A percentile compares a stretch with the other conserved stretches of the same genome.
Conservation (phyloP, 352 stramenopile species). For the Phytophthora kernoviae region DNA sequence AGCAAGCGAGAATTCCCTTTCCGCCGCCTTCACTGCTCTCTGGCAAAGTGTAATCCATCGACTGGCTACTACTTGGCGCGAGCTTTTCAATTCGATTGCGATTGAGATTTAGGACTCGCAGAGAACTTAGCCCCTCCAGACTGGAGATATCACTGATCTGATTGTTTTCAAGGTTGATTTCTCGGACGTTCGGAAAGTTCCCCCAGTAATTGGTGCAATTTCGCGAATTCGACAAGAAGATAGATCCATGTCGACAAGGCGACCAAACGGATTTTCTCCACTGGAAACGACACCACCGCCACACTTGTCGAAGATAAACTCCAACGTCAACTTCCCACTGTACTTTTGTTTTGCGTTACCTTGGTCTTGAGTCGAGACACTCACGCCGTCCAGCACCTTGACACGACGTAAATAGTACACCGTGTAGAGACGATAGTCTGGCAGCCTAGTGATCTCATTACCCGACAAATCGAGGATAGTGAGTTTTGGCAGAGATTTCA, state of each 20-base stretch:
- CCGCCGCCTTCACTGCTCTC: conserved; percentile 32
- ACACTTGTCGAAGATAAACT: conserved; percentile 87
- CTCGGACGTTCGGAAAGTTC: conserved; percentile 65
- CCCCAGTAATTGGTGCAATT: conserved; percentile 54
- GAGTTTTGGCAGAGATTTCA: conserved; percentile 82
- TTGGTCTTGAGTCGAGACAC: conserved; percentile 74
- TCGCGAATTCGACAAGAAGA: conserved; percentile 80
- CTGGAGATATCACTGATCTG: conserved; percentile 76
- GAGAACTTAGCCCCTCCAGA: conserved; percentile 62
- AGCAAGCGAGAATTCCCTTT: conserved; percentile 66
- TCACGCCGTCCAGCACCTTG: conserved; percentile 84
- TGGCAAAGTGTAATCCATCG: conserved; percentile 26
- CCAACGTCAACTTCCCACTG: conserved; percentile 82
- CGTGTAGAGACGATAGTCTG: conserved; percentile 80
- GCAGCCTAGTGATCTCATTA: conserved; percentile 69
- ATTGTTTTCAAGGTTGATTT: conserved; percentile 89
- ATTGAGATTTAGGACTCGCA: conserved; percentile 74
- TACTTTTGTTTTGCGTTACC: conserved; percentile 89
- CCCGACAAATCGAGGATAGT: conserved; percentile 87
- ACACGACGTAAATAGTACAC: conserved; percentile 82
- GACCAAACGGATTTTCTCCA: conserved; percentile 48
- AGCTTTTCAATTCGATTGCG: conserved; percentile 78
- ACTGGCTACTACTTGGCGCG: conserved; percentile 20
- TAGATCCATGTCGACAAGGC: conserved; percentile 73
- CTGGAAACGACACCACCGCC: conserved; percentile 18